Base-by-base conservation (phyloP, 352 stramenopile genomes). In the Phytopythium ostracodes region DNA sequence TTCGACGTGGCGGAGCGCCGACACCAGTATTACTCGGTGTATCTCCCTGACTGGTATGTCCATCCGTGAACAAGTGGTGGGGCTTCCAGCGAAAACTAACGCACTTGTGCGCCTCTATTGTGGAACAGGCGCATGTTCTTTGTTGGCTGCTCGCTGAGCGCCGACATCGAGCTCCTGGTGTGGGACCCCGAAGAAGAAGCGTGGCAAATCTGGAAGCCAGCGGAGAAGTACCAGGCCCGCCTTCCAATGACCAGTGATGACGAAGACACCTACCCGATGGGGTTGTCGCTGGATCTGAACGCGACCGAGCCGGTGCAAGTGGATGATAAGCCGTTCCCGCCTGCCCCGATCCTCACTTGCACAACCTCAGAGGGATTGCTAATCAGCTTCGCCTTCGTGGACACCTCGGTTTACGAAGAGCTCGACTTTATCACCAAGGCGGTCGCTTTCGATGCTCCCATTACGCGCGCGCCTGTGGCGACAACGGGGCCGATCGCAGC, bases 111-210 rank as follows among this genome's bases (percentile, higher is more conserved):
- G 18, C 38, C 44, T 9, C 20, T 12, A 18, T 18, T 27, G 11
- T 35, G 6, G 17, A 17, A 35, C 49, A 86, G 77, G 81, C 77
- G 83, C 17, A 92, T 92, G 80, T 92, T 92, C 57, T 92, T 92
- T 53, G 71, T 92, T 61, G 79, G 73, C 14, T 92, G 83, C 62
- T 92, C 83, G 18, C 56, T 92, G 38, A 92, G 83, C 58, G 76
- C 83, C n/a, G 83, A 92, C 63, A 82, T 92, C 25, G 83, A 92
- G 64, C 70, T 92, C 17, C 69, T 92, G 4, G 83, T 92, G 49
- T 77, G 71, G 14, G 79, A 92, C 51, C 76, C 78, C 6, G 79
- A 90, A 2, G 63, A 51, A 20, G 74, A 71, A 5, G 77, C 87
- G 59, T 92, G 83, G 83, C 65, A 81, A 59, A 49, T 89, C 4